Evolutionary conservation across 1,284 basidiomycete genomes (phyloP).

Genomic region (Leccinum griseonigrum): DNA sequence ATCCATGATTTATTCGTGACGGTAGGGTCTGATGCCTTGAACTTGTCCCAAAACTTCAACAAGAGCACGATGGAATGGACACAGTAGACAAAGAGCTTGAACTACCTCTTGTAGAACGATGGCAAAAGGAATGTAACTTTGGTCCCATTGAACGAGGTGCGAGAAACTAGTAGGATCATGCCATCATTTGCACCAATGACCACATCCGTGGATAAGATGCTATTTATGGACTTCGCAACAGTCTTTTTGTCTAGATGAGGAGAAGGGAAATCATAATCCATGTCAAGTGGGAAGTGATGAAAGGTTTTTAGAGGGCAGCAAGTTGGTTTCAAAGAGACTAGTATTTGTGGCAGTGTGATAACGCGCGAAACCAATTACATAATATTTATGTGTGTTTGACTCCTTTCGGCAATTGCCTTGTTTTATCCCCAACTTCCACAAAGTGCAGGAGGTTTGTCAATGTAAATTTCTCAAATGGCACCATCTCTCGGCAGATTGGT

Average conservation of each 20-base stretch:
- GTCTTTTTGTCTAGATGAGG: background rate
- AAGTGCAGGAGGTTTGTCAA: too few species aligned
- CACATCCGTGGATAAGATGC: background rate
- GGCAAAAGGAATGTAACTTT: background rate
- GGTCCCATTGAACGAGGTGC: background rate
- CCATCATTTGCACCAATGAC: background rate
- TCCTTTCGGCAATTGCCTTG: too few species aligned
- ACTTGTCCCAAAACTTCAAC: background rate
- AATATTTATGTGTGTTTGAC: too few species aligned
- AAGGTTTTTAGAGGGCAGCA: too few species aligned
- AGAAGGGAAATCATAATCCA: background rate
- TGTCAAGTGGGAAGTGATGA: too few species aligned
- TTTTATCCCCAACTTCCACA: too few species aligned
- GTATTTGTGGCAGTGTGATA: too few species aligned
- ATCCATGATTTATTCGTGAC: background rate
- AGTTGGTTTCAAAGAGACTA: too few species aligned
- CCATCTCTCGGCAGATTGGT: too few species aligned
- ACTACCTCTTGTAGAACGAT: background rate
- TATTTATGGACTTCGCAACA: background rate
- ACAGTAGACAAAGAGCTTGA: background rate
- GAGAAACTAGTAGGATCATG: background rate
- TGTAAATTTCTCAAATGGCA: too few species aligned
- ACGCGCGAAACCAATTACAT: too few species aligned
- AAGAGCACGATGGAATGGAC: background rate
- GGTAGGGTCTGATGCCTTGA: background rate